phyloP scores from a whole-genome alignment of 257 asterid species.

The Jacaranda mimosifolia region DNA sequence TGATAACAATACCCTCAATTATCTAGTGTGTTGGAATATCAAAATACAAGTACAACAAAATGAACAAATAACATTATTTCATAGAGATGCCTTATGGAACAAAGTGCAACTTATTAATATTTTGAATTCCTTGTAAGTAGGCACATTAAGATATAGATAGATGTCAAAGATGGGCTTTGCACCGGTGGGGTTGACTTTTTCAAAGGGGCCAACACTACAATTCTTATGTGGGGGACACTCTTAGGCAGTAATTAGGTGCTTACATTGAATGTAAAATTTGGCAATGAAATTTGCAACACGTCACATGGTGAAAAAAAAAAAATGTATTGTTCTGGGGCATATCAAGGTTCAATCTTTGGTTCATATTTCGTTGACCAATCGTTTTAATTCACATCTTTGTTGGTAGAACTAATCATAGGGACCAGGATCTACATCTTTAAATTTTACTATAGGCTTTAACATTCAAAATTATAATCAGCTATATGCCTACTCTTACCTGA shows the following conservation, averaged over 20 bases:
- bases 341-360: no score
- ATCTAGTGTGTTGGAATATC: not conserved
- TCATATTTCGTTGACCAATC: no score
- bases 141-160: conserved; percentile 2
- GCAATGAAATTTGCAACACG: not conserved
- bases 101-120: not conserved
- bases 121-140: not conserved
- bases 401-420: no score
- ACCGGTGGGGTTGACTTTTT: not conserved
- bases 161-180: conserved; percentile 3
- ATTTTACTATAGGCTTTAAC: not conserved
- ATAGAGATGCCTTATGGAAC: not conserved
- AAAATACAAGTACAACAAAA: not conserved
- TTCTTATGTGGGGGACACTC: not conserved
- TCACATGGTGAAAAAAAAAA: no score
- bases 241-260: not conserved
- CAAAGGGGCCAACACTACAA: not conserved
- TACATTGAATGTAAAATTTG: not conserved
- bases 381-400: no score
- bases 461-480: not conserved
- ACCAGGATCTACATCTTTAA: not conserved
- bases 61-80: not conserved
- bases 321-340: no score
- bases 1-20: conserved; percentile 3
- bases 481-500: not conserved